Percentiles rank a stretch among this genome's conserved stretches.
Conservation (phyloP, 345 rosid genomes). For the Dipteronia sinensis region DNA sequence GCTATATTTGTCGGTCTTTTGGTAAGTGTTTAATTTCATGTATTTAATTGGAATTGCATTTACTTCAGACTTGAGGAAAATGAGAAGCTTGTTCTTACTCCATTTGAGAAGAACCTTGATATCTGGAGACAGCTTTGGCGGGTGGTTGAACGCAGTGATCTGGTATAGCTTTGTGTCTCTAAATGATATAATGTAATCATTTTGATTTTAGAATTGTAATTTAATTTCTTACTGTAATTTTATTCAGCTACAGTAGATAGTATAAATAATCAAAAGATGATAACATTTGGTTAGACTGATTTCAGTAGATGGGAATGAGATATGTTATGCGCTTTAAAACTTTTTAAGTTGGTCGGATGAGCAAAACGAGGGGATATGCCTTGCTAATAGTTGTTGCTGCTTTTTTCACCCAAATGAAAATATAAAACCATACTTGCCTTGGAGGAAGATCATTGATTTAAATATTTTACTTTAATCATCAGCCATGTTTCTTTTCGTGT, state of each 20-base stretch:
- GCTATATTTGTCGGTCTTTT: background rate
- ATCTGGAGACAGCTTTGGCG: conserved; percentile 99
- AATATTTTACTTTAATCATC: background rate
- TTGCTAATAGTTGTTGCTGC: background rate
- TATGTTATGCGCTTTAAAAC: background rate
- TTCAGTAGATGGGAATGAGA: background rate
- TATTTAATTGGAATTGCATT: conserved; percentile 10
- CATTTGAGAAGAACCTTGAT: conserved; percentile 96
- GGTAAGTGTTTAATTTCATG: too few species aligned
- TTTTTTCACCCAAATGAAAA: background rate
- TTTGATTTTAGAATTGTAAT: background rate
- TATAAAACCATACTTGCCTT: background rate
- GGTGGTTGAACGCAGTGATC: conserved; percentile 92
- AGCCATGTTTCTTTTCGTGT: background rate
- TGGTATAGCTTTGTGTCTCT: conserved; percentile 50
- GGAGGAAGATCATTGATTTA: background rate
- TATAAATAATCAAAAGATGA: conserved; percentile 6
- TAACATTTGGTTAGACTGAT: background rate
- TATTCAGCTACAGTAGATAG: background rate
- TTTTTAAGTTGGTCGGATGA: background rate
- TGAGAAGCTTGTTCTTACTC: conserved; percentile 89
- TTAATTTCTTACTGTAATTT: background rate
- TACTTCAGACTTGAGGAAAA: conserved; percentile 86
- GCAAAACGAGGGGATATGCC: background rate
- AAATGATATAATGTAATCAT: background rate